Conservation (phyloP, 306 rosid genomes). For the Cucurbita maxima region DNA sequence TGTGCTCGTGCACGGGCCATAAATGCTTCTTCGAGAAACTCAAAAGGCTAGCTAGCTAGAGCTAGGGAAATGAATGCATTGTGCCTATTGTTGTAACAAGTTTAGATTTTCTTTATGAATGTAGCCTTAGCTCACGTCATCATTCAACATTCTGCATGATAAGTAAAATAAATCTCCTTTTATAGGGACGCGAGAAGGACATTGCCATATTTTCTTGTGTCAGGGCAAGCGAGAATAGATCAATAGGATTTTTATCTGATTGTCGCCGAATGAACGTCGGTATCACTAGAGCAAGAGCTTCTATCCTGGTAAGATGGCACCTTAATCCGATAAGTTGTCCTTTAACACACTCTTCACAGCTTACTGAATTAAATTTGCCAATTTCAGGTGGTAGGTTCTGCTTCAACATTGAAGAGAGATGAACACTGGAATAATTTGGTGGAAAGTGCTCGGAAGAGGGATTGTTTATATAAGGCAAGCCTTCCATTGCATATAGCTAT, state of each 20-base stretch:
- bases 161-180: not conserved
- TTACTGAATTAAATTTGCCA: not conserved
- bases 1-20: not conserved
- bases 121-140: not conserved
- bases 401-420: slow-evolving; percentile 56
- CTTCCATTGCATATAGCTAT: not conserved
- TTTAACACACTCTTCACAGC: not conserved
- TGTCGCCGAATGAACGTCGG: slow-evolving; percentile 80
- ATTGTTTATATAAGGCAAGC: slow-evolving; percentile 44
- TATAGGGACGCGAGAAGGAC: slow-evolving; percentile 91
- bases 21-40: not conserved
- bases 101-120: not conserved
- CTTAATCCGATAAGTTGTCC: not conserved
- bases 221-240: slow-evolving; percentile 53
- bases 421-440: slow-evolving; percentile 71
- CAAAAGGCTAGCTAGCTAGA: not conserved
- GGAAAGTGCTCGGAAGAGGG: slow-evolving; percentile 63
- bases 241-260: slow-evolving; percentile 76
- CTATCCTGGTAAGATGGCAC: slow-evolving; percentile 43
- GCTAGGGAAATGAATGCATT: not conserved
- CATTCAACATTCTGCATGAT: not conserved
- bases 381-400: slow-evolving; percentile 79
- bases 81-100: not conserved
- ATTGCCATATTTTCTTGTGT: slow-evolving; percentile 83
- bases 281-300: slow-evolving; percentile 91